These are phyloP conservation scores for Naematelia encephala DNA, from an alignment of 768 basidiomycete genomes.

Conservation along the genomic window DNA sequence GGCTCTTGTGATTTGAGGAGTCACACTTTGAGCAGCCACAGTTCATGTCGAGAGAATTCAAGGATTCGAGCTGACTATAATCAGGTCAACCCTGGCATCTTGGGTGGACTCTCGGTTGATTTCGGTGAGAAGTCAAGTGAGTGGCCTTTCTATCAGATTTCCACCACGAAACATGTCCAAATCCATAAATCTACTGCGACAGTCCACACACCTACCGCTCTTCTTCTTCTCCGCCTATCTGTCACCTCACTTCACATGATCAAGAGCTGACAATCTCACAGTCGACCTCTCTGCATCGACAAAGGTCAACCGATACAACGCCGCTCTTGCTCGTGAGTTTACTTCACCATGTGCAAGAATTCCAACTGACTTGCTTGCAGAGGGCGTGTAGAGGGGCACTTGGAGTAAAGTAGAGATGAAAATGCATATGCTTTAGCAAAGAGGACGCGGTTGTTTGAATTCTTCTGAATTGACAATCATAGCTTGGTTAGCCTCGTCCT, in stretches of 20 bases:
- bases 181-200: background rate
- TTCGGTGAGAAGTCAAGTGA: constrained; percentile 88
- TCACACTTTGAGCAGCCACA: no score
- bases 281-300: constrained; percentile 90
- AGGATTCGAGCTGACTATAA: constrained; percentile 11
- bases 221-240: no score
- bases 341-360: background rate
- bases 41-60: no score
- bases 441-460: background rate
- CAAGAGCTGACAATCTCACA: constrained; percentile 12
- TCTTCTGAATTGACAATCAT: no score
- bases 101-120: constrained; percentile 92
- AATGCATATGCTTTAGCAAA: constrained; percentile 1
- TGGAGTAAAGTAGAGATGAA: background rate
- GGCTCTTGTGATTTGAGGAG: no score
- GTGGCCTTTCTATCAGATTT: constrained; percentile 3
- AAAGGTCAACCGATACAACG: constrained; percentile 92
- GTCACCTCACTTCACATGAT: background rate
- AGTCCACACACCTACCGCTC: no score
- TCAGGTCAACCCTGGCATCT: constrained; percentile 83
- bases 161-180: no score
- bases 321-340: constrained; percentile 71
- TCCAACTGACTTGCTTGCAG: constrained; percentile 10
- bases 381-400: constrained; percentile 32
- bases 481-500: no score